Evolutionary conservation across 2,329 filamentous ascomycete species (phyloP), one percentile per base, ranked within the genome.

Genomic region (Aspergillus aculeatinus): DNA sequence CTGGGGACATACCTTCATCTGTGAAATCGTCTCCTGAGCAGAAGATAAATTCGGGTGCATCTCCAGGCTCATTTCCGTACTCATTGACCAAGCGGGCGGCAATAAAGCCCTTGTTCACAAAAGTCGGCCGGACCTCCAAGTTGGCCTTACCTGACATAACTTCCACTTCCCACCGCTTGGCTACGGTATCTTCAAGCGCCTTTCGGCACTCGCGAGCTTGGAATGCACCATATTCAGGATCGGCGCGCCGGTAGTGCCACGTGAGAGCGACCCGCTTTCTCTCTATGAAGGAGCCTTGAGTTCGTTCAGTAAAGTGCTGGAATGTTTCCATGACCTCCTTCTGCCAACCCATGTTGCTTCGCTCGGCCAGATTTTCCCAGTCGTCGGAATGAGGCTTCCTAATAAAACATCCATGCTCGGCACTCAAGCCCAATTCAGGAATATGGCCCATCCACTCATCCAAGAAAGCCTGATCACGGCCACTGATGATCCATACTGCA

Each of bases 91-190:
- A 83, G 5, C 89, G 87, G 79, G 92, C 93, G 16, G 89, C 91
- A 65, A 98, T 98, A 77, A 96, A 92, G 31, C 95, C 95, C 81
- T 99, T 99, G 83, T 98, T 98, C 79, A 99, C 92, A 71, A 96
- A 96, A 0, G 89, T 93, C 29, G 94, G 94, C n/a, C 95, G 89
- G 33, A 98, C 94, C 77, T 99, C 95, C 27, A 99, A 83, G 73
- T 98, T 98, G 63, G 94, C 94, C 80, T 98, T 99, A 68, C 95
- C 95, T 0, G 88, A 86, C 92, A 98, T 98, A 61, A 99, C 92
- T 70, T 98, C 94, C 3, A 98, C 91, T 51, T 96, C 92, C 85
- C 89, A 96, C 64, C 87, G 87, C 72, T 87, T 89, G 55, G 81
- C 87, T 0, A 96, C 89, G 0, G 87, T 91, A 4, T 83, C 80